Base-by-base conservation (phyloP, 2,329 filamentous ascomycete genomes). In the Diaporthe eres region DNA sequence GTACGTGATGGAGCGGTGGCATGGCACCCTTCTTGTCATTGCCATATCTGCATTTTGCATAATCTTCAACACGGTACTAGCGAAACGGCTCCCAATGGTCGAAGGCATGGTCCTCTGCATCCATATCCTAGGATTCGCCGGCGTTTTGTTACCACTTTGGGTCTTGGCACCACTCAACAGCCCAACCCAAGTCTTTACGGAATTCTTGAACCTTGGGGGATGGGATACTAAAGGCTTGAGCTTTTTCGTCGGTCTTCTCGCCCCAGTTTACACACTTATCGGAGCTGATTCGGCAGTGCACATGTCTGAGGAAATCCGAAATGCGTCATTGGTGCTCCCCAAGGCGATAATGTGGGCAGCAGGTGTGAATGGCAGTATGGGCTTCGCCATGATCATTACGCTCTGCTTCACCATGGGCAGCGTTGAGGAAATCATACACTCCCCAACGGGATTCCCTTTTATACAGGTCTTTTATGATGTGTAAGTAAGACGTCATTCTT, bases 391-490 rank as follows among this genome's bases (percentile, higher is more conserved):
- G 82, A 76, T 83, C 22, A 80, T 87, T 71, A 84, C 85, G 0
- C 80, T 85, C 55, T 79, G 81, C 58, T 86, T 85, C 74, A 82
- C 81, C 4, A 70, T 86, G 31, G 83, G 82, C 25, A 81, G 84
- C 74, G 79, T 85, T n/a, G 49, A 60, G 13, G 31, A 60, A 47
- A 42, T 60, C 8, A 42, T 75, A 39, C 8, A 76, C 25, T 86
- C 85, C 0, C 84, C 84, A 0, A 89, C 89, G 0, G 86, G 86
- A 1, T 90, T 89, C 65, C 90, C 91, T 0, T 91, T 91, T 77
- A 91, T 93, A 79, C 85, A 90, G 68, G 86, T 92, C 31, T 91
- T 91, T 75, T 85, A 85, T 77, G 85, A 90, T 49, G 87, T 86
- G 47, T 68, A 17, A 68, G 63, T 68, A 37, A 1, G 13, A 51